Conservation (phyloP, 2,329 filamentous ascomycete species). For the Stachybotrys elegans region DNA sequence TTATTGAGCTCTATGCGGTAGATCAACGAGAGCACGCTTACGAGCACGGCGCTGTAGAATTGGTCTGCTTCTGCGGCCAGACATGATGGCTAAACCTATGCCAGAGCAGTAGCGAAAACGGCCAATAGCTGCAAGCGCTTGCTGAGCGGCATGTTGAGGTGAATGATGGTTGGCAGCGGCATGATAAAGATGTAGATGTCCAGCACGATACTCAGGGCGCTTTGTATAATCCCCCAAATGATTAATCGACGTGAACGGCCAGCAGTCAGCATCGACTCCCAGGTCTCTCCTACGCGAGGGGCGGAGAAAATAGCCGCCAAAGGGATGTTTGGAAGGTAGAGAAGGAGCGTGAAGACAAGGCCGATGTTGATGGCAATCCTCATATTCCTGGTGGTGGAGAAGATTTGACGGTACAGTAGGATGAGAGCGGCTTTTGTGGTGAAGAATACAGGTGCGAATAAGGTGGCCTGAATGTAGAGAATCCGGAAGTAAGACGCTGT, state of each 20-base stretch:
- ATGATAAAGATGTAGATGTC: background rate
- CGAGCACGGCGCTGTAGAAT: too few species aligned
- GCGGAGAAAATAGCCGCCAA: background rate
- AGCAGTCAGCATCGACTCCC: background rate
- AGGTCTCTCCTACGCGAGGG: background rate
- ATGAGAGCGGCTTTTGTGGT: background rate
- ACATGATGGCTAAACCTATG: too few species aligned
- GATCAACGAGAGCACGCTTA: too few species aligned
- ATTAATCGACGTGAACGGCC: background rate
- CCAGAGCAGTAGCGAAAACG: background rate
- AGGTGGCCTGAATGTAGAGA: background rate
- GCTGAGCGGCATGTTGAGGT: background rate
- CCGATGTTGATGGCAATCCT: background rate
- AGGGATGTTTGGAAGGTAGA: background rate
- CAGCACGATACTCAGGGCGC: background rate
- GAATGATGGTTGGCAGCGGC: background rate
- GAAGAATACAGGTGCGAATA: background rate
- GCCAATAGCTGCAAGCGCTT: background rate
- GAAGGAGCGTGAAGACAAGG: background rate
- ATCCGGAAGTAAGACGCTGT: background rate
- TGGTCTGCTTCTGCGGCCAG: too few species aligned
- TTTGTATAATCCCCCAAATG: background rate
- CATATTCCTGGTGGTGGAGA: background rate
- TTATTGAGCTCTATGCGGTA: too few species aligned
- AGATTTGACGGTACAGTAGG: background rate